Evolutionary conservation across 1,284 basidiomycete genomes (phyloP), one percentile per base, ranked within the genome.

Genomic region (Tilletia caries): DNA sequence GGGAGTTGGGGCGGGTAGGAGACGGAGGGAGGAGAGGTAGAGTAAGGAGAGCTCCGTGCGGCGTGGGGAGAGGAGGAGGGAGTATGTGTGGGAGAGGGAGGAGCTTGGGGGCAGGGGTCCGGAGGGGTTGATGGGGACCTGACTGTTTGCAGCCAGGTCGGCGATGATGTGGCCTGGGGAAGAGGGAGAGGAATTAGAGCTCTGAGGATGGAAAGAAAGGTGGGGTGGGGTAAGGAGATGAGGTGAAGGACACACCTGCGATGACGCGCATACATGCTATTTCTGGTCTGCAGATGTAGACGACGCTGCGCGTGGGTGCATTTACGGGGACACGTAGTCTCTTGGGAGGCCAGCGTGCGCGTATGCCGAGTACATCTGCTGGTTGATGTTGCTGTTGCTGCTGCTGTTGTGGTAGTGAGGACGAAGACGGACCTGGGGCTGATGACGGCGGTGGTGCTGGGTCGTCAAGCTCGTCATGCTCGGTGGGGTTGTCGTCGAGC

Each of bases 281-380:
- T 76, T 89, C 88, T 1, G 96, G 93, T 33, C 94, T 88, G 83
- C 92, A 96, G 20, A 99, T 88, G 85, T 96, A 99, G 25, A 99
- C 89, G 71, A 98, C 89, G 75, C 94, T 95, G 37, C 91, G 89
- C 2, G 95, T 94, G 2, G 88, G 88, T 0, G 92, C 91, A 52
- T 89, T 89, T 54, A 82, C 71, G 67, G 64, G 64, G 10, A 62
- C 58, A 8, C 58, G 8, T 3, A 62, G 58, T 23, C 58, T 29
- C 44, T 67, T 67, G 13, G 58, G 58, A 20, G 58, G 58, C 58
- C 58, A 62, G 2, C 58, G 27, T 20, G 58, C 23, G 48, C 48
- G 48, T 25, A 50, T 50, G 18, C 48, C 48, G 13, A 50, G 12
- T 6, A 50, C 48, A 25, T 8, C 48, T 20, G 48, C 20, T n/a